Evolutionary conservation across 2,329 filamentous ascomycete genomes (phyloP).

Genomic region (Ophiobolus disseminans): DNA sequence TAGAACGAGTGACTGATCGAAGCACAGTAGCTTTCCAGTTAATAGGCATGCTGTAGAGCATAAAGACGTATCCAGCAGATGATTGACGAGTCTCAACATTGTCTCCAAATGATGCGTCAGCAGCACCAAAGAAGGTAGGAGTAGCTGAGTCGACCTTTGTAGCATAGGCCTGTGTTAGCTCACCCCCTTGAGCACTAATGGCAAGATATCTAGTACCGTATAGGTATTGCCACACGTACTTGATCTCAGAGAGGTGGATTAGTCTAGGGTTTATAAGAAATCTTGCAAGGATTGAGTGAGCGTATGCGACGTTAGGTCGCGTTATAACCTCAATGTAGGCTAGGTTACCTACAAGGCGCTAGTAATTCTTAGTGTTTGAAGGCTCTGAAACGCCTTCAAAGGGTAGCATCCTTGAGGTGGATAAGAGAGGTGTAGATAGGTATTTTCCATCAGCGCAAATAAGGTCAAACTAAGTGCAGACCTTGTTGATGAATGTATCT

Average conservation of each 20-base stretch:
- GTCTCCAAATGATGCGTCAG: not conserved
- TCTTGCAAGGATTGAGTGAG: not conserved
- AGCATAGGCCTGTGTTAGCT: not conserved
- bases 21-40: too few relatives aligned
- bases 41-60: too few relatives aligned
- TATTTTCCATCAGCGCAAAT: not conserved
- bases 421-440: not conserved
- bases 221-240: not conserved
- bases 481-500: too few relatives aligned
- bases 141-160: not conserved
- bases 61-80: too few relatives aligned
- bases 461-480: not conserved
- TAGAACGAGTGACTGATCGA: too few relatives aligned
- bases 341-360: not conserved
- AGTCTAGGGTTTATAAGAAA: not conserved
- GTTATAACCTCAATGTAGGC: not conserved
- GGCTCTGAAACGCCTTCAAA: not conserved
- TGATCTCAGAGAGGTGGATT: not conserved
- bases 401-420: not conserved
- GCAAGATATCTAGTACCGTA: too few relatives aligned
- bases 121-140: conserved; percentile 2
- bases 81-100: not conserved
- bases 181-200: conserved; percentile 2
- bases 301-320: not conserved
- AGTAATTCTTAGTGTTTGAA: not conserved